Evolutionary conservation across 202 grass and related monocot genomes (phyloP).

Genomic region (Panicum hallii): DNA sequence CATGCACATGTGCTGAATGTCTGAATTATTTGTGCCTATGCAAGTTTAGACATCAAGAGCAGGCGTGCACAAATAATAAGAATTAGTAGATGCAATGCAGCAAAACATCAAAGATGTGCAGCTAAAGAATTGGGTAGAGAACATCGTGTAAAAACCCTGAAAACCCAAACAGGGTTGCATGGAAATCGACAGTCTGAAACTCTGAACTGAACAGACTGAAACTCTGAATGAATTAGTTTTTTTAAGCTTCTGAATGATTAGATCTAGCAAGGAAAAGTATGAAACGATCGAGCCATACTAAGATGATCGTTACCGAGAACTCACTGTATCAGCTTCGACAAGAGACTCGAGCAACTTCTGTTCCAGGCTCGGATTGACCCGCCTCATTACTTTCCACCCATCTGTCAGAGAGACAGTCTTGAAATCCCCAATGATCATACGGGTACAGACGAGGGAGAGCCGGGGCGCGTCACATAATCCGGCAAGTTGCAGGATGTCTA

Average conservation of each 20-base stretch:
- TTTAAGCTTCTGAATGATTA: neutral
- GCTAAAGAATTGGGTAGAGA: neutral
- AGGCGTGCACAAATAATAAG: neutral
- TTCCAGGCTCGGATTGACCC: conserved; percentile 54
- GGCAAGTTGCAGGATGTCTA: conserved; percentile 81
- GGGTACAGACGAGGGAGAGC: conserved; percentile 65
- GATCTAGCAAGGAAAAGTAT: neutral
- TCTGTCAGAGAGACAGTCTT: conserved; percentile 67
- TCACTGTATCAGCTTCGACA: conserved; percentile 77
- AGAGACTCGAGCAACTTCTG: conserved; percentile 75
- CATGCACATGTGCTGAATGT: neutral
- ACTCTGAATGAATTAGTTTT: neutral
- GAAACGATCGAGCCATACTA: neutral
- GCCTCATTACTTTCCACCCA: conserved; percentile 86
- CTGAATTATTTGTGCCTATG: neutral
- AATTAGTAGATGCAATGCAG: neutral
- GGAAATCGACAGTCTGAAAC: neutral
- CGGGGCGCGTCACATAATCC: conserved; percentile 60
- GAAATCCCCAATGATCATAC: conserved; percentile 63
- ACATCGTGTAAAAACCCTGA: neutral
- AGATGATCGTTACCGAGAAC: conserved; percentile 23
- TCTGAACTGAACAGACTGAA: neutral
- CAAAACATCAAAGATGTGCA: neutral
- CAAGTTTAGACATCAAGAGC: conserved; percentile 6
- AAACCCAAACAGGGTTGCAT: neutral